Evolutionary conservation across 305 asterid species (phyloP), one percentile per base, ranked within the genome.

Genomic region (Rubia tinctorum): DNA sequence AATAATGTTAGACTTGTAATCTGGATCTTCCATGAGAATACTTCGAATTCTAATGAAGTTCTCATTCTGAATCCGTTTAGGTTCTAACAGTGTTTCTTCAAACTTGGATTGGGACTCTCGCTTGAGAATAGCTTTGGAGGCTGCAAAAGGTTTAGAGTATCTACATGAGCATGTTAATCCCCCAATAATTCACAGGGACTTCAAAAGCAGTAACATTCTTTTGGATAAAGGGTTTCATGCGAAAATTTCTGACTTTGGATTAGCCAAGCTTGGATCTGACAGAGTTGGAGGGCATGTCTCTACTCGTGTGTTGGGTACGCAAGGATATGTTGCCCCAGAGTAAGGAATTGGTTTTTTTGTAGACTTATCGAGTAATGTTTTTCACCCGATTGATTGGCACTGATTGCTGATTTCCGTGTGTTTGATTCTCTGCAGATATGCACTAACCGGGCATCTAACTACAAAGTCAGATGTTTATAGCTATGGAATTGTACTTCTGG

Each of bases 211-310:
- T 76, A 93, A 93, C 83, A 88, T 93, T 74, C 97, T 91, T 61
- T 84, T 91, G 67, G 96, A 93, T 81, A 84, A 79, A 61, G 83
- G 83, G 14, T 93, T 91, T 64, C 97, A 86, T 44, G 98, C 98
- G 77, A 91, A 89, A 82, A 92, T 93, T 77, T 93, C 98, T 3
- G 96, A 93, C 78, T 93, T 91, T 44, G 98, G 97, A 71, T 78
- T 93, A 76, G 98, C 98, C 72, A 93, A 89, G 67, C 84, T 85
- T 63, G 98, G 97, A 20, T 86, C 97, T 20, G 96, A 91, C 79
- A 93, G 83, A 86, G 97, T 90, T 51, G 95, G 97, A 4, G 96
- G 96, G 0, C 98, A 93, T 76, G 96, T 93, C 74, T 91, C 98
- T 7, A 93, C 98, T 0, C 82, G 98, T 15, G 97, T 93, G 40